Conservation (phyloP, 202 grass and related monocot genomes). For the Panicum hallii region DNA sequence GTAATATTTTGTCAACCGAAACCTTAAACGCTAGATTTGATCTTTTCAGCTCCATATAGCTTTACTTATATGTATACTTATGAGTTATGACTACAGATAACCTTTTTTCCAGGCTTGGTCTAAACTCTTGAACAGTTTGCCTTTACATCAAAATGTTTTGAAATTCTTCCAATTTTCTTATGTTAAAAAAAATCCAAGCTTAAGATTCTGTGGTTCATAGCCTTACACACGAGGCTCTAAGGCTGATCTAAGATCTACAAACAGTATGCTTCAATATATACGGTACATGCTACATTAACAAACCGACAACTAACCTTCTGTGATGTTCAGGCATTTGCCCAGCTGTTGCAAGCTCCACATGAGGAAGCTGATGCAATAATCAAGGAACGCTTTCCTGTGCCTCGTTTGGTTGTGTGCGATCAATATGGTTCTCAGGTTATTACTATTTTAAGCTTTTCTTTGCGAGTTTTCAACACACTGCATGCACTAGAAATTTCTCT, state of each 20-base stretch:
- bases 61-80: background rate
- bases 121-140: conserved; percentile 5
- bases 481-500: background rate
- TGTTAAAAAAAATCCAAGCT: background rate
- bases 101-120: conserved; percentile 7
- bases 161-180: conserved; percentile 3
- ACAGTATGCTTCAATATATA: conserved; percentile 9
- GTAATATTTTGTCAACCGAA: conserved; percentile 52
- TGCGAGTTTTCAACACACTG: conserved; percentile 2
- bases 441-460: conserved; percentile 20
- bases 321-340: conserved; percentile 78
- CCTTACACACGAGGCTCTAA: background rate
- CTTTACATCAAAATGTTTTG: conserved; percentile 17
- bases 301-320: conserved; percentile 32
- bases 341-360: conserved; percentile 77
- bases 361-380: conserved; percentile 83
- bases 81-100: conserved; percentile 12
- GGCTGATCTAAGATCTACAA: background rate
- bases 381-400: conserved; percentile 87
- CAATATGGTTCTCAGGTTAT: conserved; percentile 97
- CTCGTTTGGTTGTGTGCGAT: conserved; percentile 90
- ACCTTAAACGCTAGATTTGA: background rate
- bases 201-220: background rate
- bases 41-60: conserved; percentile 22
- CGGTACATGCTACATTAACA: conserved; percentile 20